phyloP scores from a whole-genome alignment of 1,284 basidiomycete species.

The Cryptococcus amylolentus region DNA sequence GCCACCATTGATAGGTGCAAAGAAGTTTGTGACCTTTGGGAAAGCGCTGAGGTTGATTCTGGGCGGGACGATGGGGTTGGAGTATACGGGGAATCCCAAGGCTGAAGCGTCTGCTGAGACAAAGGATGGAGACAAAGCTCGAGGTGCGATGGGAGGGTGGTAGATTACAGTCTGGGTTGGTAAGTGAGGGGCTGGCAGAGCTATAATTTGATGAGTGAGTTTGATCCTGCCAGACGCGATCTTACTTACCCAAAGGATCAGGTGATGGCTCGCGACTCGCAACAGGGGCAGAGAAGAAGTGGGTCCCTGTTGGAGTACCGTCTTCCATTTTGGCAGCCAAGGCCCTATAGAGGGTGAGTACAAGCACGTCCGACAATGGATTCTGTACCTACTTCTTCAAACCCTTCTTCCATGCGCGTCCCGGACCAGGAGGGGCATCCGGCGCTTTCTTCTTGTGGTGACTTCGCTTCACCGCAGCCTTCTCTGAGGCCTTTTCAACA shows the following conservation, averaged over 20 bases:
- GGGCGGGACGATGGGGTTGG: constrained; percentile 39
- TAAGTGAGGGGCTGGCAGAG: neutral
- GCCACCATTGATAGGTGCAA: constrained; percentile 36
- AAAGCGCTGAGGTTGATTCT: constrained; percentile 32
- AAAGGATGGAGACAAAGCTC: constrained; percentile 33
- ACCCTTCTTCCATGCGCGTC: constrained; percentile 41
- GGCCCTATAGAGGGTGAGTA: neutral
- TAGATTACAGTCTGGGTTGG: neutral
- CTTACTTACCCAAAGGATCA: neutral
- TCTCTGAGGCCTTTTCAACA: neutral
- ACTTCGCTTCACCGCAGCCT: constrained; percentile 10
- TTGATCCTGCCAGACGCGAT: neutral
- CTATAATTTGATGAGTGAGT: neutral
- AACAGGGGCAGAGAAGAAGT: neutral
- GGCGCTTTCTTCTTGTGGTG: constrained; percentile 25
- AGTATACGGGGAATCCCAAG: constrained; percentile 43
- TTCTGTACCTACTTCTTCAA: constrained; percentile 40
- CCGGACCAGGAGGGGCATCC: constrained; percentile 26
- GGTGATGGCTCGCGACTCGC: neutral
- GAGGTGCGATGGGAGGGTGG: constrained; percentile 1
- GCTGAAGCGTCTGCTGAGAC: constrained; percentile 31
- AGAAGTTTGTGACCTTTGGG: constrained; percentile 41
- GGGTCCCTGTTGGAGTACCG: neutral
- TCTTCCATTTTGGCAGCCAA: neutral
- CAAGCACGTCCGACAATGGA: neutral